phyloP scores from a whole-genome alignment of 192 early-diverging fungal species.

The Dispira simplex region DNA sequence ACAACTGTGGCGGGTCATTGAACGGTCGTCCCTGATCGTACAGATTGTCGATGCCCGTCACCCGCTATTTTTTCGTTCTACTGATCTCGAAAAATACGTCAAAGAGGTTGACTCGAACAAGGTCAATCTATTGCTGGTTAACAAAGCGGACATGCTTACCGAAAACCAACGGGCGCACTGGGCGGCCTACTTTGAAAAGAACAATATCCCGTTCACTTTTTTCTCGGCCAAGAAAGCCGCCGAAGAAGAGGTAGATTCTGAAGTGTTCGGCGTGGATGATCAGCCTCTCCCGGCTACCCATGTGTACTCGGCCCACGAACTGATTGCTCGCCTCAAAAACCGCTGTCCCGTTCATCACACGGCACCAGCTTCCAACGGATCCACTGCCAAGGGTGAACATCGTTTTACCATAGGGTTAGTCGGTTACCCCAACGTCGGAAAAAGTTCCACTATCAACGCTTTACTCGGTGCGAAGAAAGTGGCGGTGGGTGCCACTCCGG shows the following conservation, averaged over 20 bases:
- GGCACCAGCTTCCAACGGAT: neutral
- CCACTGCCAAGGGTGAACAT: slow-evolving; percentile 21
- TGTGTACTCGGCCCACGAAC: slow-evolving; percentile 48
- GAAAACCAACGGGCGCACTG: slow-evolving; percentile 68
- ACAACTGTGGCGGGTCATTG: slow-evolving; percentile 98
- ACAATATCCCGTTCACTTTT: slow-evolving; percentile 77
- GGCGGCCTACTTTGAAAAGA: slow-evolving; percentile 77
- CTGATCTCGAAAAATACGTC: slow-evolving; percentile 85
- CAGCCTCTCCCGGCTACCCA: slow-evolving; percentile 30
- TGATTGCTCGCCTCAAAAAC: slow-evolving; percentile 41
- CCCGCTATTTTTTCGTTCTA: slow-evolving; percentile 78
- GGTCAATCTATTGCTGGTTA: slow-evolving; percentile 80
- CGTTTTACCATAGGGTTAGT: slow-evolving; percentile 82
- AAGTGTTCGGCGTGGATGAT: slow-evolving; percentile 15
- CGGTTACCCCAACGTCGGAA: slow-evolving; percentile 99
- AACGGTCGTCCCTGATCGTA: slow-evolving; percentile 86
- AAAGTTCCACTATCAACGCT: slow-evolving; percentile 97
- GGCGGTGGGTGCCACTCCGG: slow-evolving; percentile 90
- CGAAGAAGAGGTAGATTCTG: slow-evolving; percentile 51
- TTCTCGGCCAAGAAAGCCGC: slow-evolving; percentile 86
- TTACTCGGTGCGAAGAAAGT: slow-evolving; percentile 87
- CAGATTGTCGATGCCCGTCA: slow-evolving; percentile 99
- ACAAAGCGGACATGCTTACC: slow-evolving; percentile 97
- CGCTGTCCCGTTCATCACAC: slow-evolving; percentile 29
- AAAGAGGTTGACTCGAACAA: slow-evolving; percentile 76